Percentiles rank a stretch among this genome's conserved stretches.
Conservation (phyloP, 495 filamentous ascomycete genomes). For the Aspergillus heteromorphus region DNA sequence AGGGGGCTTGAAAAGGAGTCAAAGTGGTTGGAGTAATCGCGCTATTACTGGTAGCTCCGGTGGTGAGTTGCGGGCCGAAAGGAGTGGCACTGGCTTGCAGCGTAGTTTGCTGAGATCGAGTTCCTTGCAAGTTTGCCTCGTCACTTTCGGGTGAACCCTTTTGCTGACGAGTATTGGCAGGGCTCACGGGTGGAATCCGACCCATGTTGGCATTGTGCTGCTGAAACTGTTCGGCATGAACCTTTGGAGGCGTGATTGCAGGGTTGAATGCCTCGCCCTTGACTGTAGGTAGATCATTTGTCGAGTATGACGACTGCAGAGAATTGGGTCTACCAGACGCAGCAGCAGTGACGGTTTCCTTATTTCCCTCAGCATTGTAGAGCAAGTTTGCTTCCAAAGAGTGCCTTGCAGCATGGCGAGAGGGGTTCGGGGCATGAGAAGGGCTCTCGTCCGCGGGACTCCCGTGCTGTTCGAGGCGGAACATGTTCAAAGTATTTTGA, state of each 20-base stretch:
- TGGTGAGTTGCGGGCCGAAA: conserved; percentile 49
- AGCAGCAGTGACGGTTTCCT: conserved; percentile 22
- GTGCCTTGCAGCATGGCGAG: conserved; percentile 41
- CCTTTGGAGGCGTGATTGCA: conserved; percentile 54
- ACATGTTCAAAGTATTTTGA: conserved; percentile 47
- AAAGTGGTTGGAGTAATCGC: conserved; percentile 18
- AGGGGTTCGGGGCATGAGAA: conserved; percentile 8
- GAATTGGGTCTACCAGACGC: conserved; percentile 29
- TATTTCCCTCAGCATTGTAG: conserved; percentile 25
- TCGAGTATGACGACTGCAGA: conserved; percentile 82
- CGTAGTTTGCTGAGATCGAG: conserved; percentile 56
- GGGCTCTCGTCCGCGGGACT: conserved; percentile 19
- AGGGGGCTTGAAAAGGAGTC: conserved; percentile 24
- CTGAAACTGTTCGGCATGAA: conserved; percentile 70
- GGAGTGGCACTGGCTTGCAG: conserved; percentile 72
- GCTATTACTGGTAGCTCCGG: conserved; percentile 16
- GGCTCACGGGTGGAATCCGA: conserved; percentile 58
- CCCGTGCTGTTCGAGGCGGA: conserved; percentile 30
- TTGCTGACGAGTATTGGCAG: conserved; percentile 56
- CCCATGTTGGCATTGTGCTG: conserved; percentile 79
- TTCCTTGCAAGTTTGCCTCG: conserved; percentile 29
- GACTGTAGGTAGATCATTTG: conserved; percentile 83
- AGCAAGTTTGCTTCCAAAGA: conserved; percentile 50
- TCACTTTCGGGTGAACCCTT: conserved; percentile 57
- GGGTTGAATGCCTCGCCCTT: conserved; percentile 52